Evolutionary conservation across 2,329 filamentous ascomycete species (phyloP), one percentile per base, ranked within the genome.

Genomic region (Bipolaris zeicola): DNA sequence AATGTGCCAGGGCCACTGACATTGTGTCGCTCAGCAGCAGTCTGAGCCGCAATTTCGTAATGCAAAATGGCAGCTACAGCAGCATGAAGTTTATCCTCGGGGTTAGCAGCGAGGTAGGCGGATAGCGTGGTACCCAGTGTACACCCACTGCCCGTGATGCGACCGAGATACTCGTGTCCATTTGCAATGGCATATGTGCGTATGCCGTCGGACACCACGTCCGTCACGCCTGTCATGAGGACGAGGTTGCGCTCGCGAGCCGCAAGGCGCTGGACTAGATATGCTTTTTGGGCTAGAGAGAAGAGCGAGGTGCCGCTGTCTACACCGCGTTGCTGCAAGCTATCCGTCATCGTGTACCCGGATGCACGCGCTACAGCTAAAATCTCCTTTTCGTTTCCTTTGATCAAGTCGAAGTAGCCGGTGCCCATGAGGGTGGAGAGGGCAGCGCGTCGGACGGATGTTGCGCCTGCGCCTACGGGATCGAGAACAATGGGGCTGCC

Each of bases 381-480:
- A 59, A 98, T 92, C 76, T 98, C 95, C 51, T 89, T 87, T 72
- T 96, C 91, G 76, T 98, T 98, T 46, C 94, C 94, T 74, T 98
- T 98, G 77, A 98, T 93, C 39, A 97, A 82, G 74, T 91, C 87
- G 67, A 96, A 90, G 74, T 91, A 91, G 37, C 92, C 92, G 2
- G 81, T 83, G 0, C 84, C 80, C 69, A 97, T 82, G 36, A 98
- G 85, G 1, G 82, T 82, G 56, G 86, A 85, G 26, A 94, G 86
- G 0, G 92, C 90, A 1, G 84, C 80, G 48, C 88, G 85, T 11
- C 95, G 86, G 42, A 94, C 82, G 6, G 83, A 70, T 0, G 92
- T 97, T 0, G 94, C 94, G 6, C 92, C 93, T 6, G 90, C 92
- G 10, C 94, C 94, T 0, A 98, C 94, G 0, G 95, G 94, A 66